A percentile compares a stretch with the other conserved stretches of the same genome.
Evolutionary conservation across 31 red algal genomes (phyloP).

Genomic region (Bonnemaisonia californica): DNA sequence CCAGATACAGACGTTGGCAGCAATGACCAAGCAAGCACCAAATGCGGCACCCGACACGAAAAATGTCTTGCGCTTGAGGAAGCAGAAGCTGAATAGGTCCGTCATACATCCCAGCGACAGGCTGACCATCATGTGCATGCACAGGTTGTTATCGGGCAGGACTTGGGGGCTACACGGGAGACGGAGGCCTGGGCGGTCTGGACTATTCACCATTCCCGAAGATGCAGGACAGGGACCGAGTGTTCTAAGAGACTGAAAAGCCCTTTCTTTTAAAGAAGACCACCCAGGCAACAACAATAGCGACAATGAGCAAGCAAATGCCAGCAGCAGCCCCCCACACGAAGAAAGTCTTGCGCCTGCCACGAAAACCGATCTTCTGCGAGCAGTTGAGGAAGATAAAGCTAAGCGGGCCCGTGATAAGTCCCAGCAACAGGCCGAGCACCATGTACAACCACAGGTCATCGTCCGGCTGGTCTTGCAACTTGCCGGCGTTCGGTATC

Average conservation of each 20-base stretch:
- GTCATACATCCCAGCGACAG: too few relatives aligned
- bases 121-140: too few relatives aligned
- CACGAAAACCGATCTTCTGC: not conserved
- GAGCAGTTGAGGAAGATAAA: not conserved
- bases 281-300: not conserved
- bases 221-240: too few relatives aligned
- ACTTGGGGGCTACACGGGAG: too few relatives aligned
- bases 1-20: not conserved
- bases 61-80: not conserved
- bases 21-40: not conserved
- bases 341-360: not conserved
- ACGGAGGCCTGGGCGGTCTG: too few relatives aligned
- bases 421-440: not conserved
- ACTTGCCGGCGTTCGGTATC: too few relatives aligned
- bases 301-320: not conserved
- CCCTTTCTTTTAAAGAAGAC: not conserved
- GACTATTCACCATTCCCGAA: too few relatives aligned
- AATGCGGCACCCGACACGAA: not conserved
- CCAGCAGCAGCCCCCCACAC: not conserved
- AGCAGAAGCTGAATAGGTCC: too few relatives aligned
- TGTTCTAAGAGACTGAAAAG: too few relatives aligned
- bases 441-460: not conserved
- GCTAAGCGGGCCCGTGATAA: not conserved
- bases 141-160: too few relatives aligned
- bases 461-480: not conserved